Evolutionary conservation across 106 monocot species (phyloP), one percentile per base, ranked within the genome.

Genomic region (Vanilla planifolia): DNA sequence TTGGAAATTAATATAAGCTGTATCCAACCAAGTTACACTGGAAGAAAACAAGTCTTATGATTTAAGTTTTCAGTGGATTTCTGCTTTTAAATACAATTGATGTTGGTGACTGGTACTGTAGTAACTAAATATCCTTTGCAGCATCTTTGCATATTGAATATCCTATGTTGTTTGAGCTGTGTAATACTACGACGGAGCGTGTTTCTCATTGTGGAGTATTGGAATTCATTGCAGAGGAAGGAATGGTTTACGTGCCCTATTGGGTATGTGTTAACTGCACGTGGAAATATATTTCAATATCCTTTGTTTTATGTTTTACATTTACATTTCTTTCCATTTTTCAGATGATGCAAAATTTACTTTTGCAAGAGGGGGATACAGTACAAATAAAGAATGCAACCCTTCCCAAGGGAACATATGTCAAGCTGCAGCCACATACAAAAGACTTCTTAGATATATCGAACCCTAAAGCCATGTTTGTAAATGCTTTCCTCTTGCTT

Each of bases 271-370:
- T 56, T 24, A 26, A 9, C 27, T 22, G 3, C 39, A 50, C 41
- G 35, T 43, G 44, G 5, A 8, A 43, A 30, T 59, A 27, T 22
- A 3, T 20, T 29, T 21, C 26, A 30, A 29, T 4, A n/a, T 42
- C n/a, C 25, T 26, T 43, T n/a, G n/a, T n/a, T n/a, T 20, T 11
- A 40, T 3, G 8, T 33, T 17, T 16, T 14, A 34, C 14, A 19
- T n/a, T 46, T 56, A 0, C 55, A 19, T 47, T 42, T 48, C 35
- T 55, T 37, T 44, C 24, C 48, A 32, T 44, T 17, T 36, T 56
- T 39, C 59, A 91, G 91, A 89, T 85, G 93, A 93, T 93, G 93
- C 82, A 89, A 63, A 84, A 85, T 69, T 71, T 93, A 66, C 81
- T 85, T 65, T 60, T 93, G 17, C 77, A 85, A 85, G 93, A 85